These are phyloP conservation scores for Zalaria sp. DNA, from an alignment of 2,329 filamentous ascomycete genomes.

Conservation along the genomic window DNA sequence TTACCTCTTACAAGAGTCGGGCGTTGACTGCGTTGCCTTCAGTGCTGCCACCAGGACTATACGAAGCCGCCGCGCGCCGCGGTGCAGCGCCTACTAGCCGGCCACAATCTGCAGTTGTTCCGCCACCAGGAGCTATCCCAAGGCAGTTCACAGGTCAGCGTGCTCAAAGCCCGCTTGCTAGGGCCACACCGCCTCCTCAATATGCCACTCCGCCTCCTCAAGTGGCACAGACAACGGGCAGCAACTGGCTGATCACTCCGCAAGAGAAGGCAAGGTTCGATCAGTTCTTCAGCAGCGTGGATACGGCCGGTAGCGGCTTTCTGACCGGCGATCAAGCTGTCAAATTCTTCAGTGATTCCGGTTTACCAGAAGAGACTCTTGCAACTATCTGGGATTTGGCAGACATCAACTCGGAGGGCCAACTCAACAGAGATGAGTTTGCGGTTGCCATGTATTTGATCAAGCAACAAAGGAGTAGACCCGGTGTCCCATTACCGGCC, in stretches of 20 bases:
- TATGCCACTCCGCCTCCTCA: constrained; percentile 34
- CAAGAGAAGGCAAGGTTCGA: constrained; percentile 83
- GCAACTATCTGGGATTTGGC: constrained; percentile 96
- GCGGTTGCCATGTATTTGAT: constrained; percentile 97
- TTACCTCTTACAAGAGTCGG: constrained; percentile 81
- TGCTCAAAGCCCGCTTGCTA: constrained; percentile 46
- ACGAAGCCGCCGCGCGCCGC: constrained; percentile 74
- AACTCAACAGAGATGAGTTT: constrained; percentile 78
- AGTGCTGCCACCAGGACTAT: constrained; percentile 69
- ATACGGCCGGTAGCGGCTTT: constrained; percentile 65
- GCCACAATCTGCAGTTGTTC: constrained; percentile 37
- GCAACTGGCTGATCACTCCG: constrained; percentile 71
- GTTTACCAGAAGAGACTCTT: constrained; percentile 72
- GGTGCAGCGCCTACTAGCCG: constrained; percentile 32
- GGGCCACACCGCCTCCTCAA: constrained; percentile 21
- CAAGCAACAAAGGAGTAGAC: constrained; percentile 67
- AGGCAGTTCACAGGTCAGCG: constrained; percentile 65
- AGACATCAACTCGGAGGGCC: constrained; percentile 82
- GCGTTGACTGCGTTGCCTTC: constrained; percentile 65
- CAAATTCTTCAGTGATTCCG: constrained; percentile 83
- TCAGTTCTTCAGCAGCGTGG: constrained; percentile 68
- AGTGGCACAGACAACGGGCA: constrained; percentile 39
- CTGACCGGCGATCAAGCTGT: constrained; percentile 94
- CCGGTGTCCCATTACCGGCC: constrained; percentile 54
- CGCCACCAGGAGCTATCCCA: constrained; percentile 47